Evolutionary conservation across 164 flowering plant genomes (phyloP), one percentile per base, ranked within the genome.

Genomic region (Magnolia officinalis): DNA sequence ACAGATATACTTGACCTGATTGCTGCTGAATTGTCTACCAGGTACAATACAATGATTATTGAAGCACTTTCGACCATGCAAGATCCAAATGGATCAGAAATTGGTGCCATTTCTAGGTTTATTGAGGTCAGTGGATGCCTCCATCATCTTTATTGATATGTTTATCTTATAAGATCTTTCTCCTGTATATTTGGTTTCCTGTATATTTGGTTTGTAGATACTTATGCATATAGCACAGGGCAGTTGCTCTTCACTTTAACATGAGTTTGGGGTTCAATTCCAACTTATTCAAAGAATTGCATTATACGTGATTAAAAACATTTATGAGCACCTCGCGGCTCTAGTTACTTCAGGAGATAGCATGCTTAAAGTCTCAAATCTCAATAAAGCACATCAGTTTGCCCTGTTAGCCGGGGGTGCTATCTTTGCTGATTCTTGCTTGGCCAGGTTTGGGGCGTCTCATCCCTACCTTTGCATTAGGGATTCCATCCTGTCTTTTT

Each of bases 31-130:
- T 73, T 69, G 4, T 78, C 72, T 58, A 69, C 55, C 84, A 92
- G 97, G 88, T 87, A 87, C 81, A 86, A 81, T 78, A 72, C 82
- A 18, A 77, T 88, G 90, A 88, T 91, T 67, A 78, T 84, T 80
- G 93, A 93, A 81, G 97, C 95, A 70, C 83, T 93, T 75, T 78
- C 93, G 26, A 71, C 83, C 70, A 58, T 88, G 51, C 88, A 84
- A 75, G 92, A 91, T 70, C 86, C 91, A 26, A 87, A 85, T 84
- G 95, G 97, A 76, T 83, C 86, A 24, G 93, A 88, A 21, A 77
- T 83, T 59, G 63, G 77, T 79, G 77, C 88, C 16, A 85, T 92
- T 76, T 78, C 81, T 45, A 67, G 70, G 74, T 94, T 75, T 81
- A 88, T 94, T 80, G 92, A 90, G 94, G 98, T 94, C 8, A 74